Percentiles rank a stretch among this genome's conserved stretches.
Conservation (phyloP, 108 stramenopile genomes). For the Cyclotella sp. region DNA sequence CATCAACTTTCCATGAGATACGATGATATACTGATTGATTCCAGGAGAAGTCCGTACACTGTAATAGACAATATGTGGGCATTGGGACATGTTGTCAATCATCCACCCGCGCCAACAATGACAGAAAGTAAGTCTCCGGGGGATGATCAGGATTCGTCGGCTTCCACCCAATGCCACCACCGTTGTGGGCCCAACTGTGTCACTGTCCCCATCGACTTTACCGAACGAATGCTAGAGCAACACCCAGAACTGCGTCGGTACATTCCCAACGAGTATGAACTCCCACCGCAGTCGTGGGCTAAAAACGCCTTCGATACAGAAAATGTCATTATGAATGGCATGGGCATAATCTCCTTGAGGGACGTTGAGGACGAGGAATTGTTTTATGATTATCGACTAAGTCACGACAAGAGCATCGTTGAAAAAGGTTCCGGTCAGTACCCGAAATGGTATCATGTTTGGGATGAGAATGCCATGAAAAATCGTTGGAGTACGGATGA, state of each 20-base stretch:
- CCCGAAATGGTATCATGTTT: slow-evolving; percentile 75
- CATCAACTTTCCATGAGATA: slow-evolving; percentile 79
- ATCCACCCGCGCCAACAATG: slow-evolving; percentile 58
- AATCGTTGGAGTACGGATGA: slow-evolving; percentile 46
- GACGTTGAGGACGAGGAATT: slow-evolving; percentile 85
- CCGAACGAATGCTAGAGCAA: slow-evolving; percentile 55
- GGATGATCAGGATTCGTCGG: background rate
- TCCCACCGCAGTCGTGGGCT: slow-evolving; percentile 53
- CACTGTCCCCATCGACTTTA: slow-evolving; percentile 76
- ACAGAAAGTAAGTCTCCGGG: slow-evolving; percentile 1
- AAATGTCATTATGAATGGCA: slow-evolving; percentile 76
- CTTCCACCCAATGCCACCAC: background rate
- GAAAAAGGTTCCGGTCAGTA: slow-evolving; percentile 24
- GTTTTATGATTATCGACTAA: slow-evolving; percentile 83
- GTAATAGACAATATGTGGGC: slow-evolving; percentile 81
- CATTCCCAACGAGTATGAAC: slow-evolving; percentile 83
- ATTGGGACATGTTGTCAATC: slow-evolving; percentile 84
- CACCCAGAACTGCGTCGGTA: slow-evolving; percentile 28
- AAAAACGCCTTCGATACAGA: slow-evolving; percentile 60
- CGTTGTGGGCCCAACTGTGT: slow-evolving; percentile 61
- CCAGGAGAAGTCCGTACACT: slow-evolving; percentile 76
- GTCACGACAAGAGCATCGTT: slow-evolving; percentile 27
- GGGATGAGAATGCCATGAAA: slow-evolving; percentile 35
- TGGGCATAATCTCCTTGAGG: slow-evolving; percentile 68
- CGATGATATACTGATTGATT: slow-evolving; percentile 86